Conservation (phyloP, 2,329 filamentous ascomycete genomes). For the Sporothrix variecibatus region DNA sequence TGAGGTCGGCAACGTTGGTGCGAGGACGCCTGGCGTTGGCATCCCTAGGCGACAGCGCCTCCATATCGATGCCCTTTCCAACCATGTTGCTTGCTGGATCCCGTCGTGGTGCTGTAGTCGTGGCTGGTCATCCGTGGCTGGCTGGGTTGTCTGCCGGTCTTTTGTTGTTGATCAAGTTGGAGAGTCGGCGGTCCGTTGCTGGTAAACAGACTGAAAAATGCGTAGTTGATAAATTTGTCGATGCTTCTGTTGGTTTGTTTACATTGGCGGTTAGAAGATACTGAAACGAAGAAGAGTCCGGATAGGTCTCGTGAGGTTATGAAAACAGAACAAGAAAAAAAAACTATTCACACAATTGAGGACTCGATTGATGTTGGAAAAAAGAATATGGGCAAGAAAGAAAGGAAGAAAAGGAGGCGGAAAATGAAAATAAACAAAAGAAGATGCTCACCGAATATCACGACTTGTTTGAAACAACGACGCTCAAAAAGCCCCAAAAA, state of each 20-base stretch:
- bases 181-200: neutral
- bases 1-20: constrained; percentile 49
- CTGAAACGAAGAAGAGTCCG: neutral
- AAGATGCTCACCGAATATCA: neutral
- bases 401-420: no score
- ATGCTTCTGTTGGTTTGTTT: constrained; percentile 9
- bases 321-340: neutral
- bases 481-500: constrained; percentile 20
- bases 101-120: constrained; percentile 8
- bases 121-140: constrained; percentile 15
- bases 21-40: constrained; percentile 60
- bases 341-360: neutral
- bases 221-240: neutral
- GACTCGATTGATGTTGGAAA: neutral
- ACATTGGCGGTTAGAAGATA: neutral
- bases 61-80: constrained; percentile 57
- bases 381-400: neutral
- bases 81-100: constrained; percentile 40
- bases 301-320: neutral
- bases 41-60: constrained; percentile 66
- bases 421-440: neutral
- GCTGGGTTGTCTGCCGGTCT: neutral
- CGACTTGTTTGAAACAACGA: neutral
- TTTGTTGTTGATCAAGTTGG: neutral
- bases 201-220: neutral